Evolutionary conservation across 768 basidiomycete genomes (phyloP).

Genomic region (Lepiota subincarnata): DNA sequence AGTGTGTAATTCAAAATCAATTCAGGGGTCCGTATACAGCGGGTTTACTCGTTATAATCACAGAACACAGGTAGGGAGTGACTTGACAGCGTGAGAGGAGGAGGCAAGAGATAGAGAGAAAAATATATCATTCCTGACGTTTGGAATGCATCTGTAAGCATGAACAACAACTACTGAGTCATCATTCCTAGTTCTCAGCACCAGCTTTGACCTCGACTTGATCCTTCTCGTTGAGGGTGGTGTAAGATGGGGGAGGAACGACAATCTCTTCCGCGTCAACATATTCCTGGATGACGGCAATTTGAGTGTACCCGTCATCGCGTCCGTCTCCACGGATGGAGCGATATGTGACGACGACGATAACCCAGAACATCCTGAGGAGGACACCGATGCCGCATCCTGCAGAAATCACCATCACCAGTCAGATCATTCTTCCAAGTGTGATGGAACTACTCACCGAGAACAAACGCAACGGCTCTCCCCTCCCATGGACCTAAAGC

Average conservation of each 20-base stretch:
- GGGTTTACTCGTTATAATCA: too few species aligned
- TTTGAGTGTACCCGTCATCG: slow-evolving; percentile 35
- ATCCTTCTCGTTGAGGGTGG: slow-evolving; percentile 47
- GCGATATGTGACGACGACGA: slow-evolving; percentile 59
- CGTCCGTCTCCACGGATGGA: slow-evolving; percentile 41
- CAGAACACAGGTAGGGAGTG: too few species aligned
- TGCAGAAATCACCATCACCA: slow-evolving; percentile 21
- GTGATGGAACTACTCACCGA: slow-evolving; percentile 39
- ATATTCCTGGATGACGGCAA: slow-evolving; percentile 35
- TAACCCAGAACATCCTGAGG: slow-evolving; percentile 75
- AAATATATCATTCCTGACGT: too few species aligned
- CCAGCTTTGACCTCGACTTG: slow-evolving; percentile 17
- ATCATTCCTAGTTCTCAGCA: slow-evolving; percentile 3
- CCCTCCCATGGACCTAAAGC: slow-evolving; percentile 81
- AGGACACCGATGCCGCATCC: slow-evolving; percentile 85
- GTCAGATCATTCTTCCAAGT: slow-evolving; percentile 3
- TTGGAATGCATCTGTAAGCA: too few species aligned
- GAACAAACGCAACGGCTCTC: slow-evolving; percentile 75
- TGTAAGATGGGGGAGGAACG: slow-evolving; percentile 55
- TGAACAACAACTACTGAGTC: background rate
- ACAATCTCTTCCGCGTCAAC: slow-evolving; percentile 45
- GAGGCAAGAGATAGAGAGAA: too few species aligned
- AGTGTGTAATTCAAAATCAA: too few species aligned
- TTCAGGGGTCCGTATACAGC: too few species aligned
- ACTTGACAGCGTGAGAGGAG: too few species aligned